phyloP scores from a whole-genome alignment of 2,329 filamentous ascomycete genomes.

The Aspergillus sergii region DNA sequence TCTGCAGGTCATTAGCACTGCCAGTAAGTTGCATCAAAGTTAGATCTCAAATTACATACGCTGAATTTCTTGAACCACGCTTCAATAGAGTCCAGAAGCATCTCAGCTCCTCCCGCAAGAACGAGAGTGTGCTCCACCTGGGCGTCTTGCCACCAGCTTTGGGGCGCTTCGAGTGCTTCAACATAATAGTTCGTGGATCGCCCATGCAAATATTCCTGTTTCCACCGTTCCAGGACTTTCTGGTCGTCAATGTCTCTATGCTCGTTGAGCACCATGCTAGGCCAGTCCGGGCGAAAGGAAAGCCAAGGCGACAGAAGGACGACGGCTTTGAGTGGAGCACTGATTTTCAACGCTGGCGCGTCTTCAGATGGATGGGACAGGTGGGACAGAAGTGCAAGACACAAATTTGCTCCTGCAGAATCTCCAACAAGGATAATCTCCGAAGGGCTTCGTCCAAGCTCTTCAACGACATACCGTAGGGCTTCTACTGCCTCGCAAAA shows the following conservation, averaged over 20 bases:
- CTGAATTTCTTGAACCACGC: background rate
- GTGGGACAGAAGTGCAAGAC: background rate
- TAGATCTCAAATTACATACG: no score
- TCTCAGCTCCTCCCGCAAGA: background rate
- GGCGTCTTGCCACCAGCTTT: background rate
- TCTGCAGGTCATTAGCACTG: no score
- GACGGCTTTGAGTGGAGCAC: background rate
- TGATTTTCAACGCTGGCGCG: background rate
- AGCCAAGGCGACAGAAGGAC: background rate
- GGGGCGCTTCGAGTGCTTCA: background rate
- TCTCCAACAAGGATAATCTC: background rate
- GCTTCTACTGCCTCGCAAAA: no score
- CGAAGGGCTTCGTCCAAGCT: background rate
- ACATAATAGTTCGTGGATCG: background rate
- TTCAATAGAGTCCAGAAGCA: background rate
- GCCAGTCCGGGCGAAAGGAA: background rate
- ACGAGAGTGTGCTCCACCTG: background rate
- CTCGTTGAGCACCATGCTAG: background rate
- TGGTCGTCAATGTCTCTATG: background rate
- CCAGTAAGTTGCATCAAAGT: no score
- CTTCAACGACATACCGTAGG: no score
- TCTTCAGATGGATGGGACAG: background rate
- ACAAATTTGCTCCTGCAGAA: background rate
- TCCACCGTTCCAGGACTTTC: background rate
- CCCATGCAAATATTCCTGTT: background rate